Evolutionary conservation across 2,329 filamentous ascomycete genomes (phyloP), one percentile per base, ranked within the genome.

Genomic region (Lasiodiplodia sp.): DNA sequence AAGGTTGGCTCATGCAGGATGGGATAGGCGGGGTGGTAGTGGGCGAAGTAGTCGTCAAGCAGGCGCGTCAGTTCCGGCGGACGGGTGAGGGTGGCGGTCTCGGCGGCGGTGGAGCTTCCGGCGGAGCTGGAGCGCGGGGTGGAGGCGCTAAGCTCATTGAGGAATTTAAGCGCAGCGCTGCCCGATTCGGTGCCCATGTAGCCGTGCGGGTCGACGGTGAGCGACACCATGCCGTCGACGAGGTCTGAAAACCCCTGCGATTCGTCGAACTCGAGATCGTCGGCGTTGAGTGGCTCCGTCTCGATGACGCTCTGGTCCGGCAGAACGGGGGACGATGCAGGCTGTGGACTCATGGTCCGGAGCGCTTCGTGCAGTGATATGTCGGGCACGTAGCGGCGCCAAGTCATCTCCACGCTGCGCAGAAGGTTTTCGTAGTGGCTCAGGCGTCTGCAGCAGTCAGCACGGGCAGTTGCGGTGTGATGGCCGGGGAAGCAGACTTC

Each of bases 1-100:
- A 85, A 85, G 1, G 80, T 82, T 8, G 79, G 77, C 71, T 85
- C 83, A 65, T 85, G 82, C 10, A 85, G 75, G 53, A 85, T 80
- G 1, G 83, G 83, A 71, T 84, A 85, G 44, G 80, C 80, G 8
- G 77, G 75, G 70, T 85, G 82, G 70, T 84, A 85, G 31, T 82
- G 78, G 28, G 79, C 71, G 66, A 85, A 85, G 71, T 83, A 85
- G 1, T 81, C 79, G 68, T 84, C 80, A 38, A 82, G 68, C 40
- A 51, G 40, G 14, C 58, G 58, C 14, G 25, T 34, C 11, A 63
- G 4, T 21, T 49, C 58, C 31, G 44, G 40, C 28, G 60, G 40
- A 7, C 28, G 23, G n/a, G 25, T 21, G 23, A 51, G 40, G 28
- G 44, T n/a, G n/a, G 16, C 40, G 10, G 25, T 2, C 1, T 51